A percentile compares a stretch with the other conserved stretches of the same genome.
phyloP scores from a whole-genome alignment of 805 yeast species.

The Starmerella apicola region DNA sequence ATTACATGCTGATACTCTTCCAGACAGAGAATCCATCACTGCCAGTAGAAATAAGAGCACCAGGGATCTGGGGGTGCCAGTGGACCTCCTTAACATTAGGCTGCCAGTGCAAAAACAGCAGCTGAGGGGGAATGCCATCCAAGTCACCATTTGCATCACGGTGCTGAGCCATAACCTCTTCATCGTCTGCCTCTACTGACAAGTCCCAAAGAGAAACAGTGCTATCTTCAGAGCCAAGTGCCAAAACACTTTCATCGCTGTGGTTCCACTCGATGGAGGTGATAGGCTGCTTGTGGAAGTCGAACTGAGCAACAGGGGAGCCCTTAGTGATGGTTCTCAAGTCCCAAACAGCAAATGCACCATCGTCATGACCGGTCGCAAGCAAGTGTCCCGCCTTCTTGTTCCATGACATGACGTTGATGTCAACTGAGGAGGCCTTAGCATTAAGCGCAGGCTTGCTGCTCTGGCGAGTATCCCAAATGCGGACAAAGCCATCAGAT shows the following conservation, averaged over 20 bases:
- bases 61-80: constrained; percentile 97
- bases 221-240: constrained; percentile 92
- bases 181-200: constrained; percentile 98
- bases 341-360: constrained; percentile 97
- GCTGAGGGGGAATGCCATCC: constrained; percentile 86
- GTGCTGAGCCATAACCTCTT: constrained; percentile 79
- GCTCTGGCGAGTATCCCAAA: constrained; percentile 95
- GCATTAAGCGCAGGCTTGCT: constrained; percentile 81
- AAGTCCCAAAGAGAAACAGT: constrained; percentile 97
- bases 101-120: constrained; percentile 96
- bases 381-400: constrained; percentile 70
- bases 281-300: constrained; percentile 86
- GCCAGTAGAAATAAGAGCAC: constrained; percentile 87
- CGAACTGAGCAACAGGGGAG: constrained; percentile 82
- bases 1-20: constrained; percentile 88
- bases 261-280: constrained; percentile 94
- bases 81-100: constrained; percentile 93
- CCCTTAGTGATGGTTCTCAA: constrained; percentile 66
- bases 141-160: constrained; percentile 60
- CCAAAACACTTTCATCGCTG: constrained; percentile 85
- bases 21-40: constrained; percentile 88
- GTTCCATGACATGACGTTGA: constrained; percentile 95
- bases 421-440: constrained; percentile 66
- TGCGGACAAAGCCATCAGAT: constrained; percentile 77
- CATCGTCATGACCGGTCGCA: constrained; percentile 96